Evolutionary conservation across 805 yeast species (phyloP).

Genomic region (Ogataea nonfermentans): DNA sequence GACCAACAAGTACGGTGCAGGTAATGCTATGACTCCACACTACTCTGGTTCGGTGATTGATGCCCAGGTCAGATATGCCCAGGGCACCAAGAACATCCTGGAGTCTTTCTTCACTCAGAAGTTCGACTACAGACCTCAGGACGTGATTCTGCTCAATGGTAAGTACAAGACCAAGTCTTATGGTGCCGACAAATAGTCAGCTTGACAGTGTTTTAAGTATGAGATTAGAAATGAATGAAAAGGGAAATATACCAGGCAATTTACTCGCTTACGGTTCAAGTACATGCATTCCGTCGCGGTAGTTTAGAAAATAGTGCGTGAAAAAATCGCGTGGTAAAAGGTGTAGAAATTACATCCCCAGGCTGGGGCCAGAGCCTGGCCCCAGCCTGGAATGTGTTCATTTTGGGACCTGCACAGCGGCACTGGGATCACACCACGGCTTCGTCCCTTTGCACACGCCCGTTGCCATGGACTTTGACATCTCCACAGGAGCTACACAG

Average conservation of each 20-base stretch:
- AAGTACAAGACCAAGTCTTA: conserved; percentile 72
- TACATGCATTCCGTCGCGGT: conserved; percentile 1
- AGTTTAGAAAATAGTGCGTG: not conserved
- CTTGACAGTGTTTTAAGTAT: not conserved
- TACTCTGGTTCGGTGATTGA: conserved; percentile 77
- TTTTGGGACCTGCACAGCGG: no score
- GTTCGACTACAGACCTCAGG: conserved; percentile 71
- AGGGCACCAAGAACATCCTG: conserved; percentile 66
- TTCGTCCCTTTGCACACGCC: conserved; percentile 7
- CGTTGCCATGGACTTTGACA: not conserved
- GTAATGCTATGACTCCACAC: conserved; percentile 86
- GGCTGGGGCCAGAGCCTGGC: no score
- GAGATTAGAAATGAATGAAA: conserved; percentile 5
- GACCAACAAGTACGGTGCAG: conserved; percentile 64
- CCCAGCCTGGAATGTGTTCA: no score
- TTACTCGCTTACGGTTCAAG: no score
- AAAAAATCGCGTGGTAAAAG: not conserved
- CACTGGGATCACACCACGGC: no score
- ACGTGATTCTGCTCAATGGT: conserved; percentile 69
- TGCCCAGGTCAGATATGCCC: conserved; percentile 73
- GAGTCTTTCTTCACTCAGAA: conserved; percentile 60
- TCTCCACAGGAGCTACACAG: conserved; percentile 5
- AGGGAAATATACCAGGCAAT: conserved; percentile 1
- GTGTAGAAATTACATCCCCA: not conserved
- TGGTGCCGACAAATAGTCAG: conserved; percentile 47